Evolutionary conservation across 306 rosid species (phyloP), one percentile per base, ranked within the genome.

Genomic region (Calophaca sinica): DNA sequence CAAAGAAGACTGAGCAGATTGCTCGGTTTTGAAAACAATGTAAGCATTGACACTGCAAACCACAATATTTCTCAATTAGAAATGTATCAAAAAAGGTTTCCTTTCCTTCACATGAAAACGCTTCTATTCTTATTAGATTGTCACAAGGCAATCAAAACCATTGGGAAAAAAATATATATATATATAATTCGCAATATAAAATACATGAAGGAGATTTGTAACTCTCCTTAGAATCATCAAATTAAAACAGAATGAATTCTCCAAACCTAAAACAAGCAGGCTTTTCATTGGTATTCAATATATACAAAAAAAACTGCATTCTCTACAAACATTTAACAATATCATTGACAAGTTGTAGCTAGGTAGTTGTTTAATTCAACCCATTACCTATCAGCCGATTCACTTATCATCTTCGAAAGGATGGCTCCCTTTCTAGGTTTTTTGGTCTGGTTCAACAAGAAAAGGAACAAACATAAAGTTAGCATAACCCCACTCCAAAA

Each of bases 341-440:
- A 57, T 50, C 29, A 39, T 2, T 5, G 9, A 49, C 42, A 52
- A 48, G 62, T 14, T 31, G 45, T 7, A 12, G 15, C 62, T 67
- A 33, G 29, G 5, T 31, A 31, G 28, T 9, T 36, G 63, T 42
- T 69, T 36, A n/a, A 45, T 62, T 70, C 70, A 42, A 60, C 61
- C 39, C 53, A 64, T 72, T 88, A 94, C 99, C 97, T 86, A 74
- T 90, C 96, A 64, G 82, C 97, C 12, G 84, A 13, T 61, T 94
- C 93, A 76, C 86, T 86, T 72, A 90, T 74, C 78, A 87, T 81
- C 85, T 89, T 94, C 0, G 93, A 44, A 77, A 90, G 84, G 54
- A 94, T 87, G 3, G 97, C 99, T 11, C 88, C 99, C 76, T 89
- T 94, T 44, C 97, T 87, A 31, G 99, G 93, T 41, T 79, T 89